phyloP scores from a whole-genome alignment of 1,284 basidiomycete species.

The Pterulicium gracile region DNA sequence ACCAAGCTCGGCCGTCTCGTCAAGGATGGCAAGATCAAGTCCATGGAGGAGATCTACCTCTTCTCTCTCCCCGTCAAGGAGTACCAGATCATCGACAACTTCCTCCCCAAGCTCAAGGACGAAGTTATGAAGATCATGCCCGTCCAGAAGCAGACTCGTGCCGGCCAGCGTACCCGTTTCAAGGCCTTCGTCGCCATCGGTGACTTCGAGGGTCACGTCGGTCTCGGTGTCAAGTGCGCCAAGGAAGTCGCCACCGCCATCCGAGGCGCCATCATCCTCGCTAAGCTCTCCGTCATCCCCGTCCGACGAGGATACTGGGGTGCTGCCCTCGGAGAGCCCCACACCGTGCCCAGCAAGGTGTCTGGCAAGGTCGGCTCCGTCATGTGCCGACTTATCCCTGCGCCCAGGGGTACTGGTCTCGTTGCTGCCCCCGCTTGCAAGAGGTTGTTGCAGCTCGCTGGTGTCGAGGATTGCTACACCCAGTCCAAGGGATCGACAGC shows the following conservation, averaged over 20 bases:
- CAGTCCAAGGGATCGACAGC: slow-evolving; percentile 97
- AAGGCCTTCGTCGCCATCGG: slow-evolving; percentile 99
- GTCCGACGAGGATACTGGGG: slow-evolving; percentile 99
- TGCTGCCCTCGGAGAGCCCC: slow-evolving; percentile 94
- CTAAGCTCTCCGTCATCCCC: slow-evolving; percentile 91
- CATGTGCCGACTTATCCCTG: slow-evolving; percentile 98
- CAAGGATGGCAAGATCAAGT: slow-evolving; percentile 99
- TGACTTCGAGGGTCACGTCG: slow-evolving; percentile 97
- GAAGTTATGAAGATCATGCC: slow-evolving; percentile 99
- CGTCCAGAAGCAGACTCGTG: slow-evolving; percentile 99
- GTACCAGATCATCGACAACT: slow-evolving; percentile 96
- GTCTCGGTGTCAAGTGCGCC: slow-evolving; percentile 99
- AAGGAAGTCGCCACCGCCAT: slow-evolving; percentile 99
- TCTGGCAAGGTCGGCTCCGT: slow-evolving; percentile 98
- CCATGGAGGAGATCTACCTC: slow-evolving; percentile 99
- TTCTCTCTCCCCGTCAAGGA: slow-evolving; percentile 99
- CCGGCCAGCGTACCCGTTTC: slow-evolving; percentile 99
- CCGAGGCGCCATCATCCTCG: slow-evolving; percentile 96
- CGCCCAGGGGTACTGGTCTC: slow-evolving; percentile 98
- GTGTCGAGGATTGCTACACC: slow-evolving; percentile 93
- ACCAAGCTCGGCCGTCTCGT: slow-evolving; percentile 99
- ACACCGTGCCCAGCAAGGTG: slow-evolving; percentile 98
- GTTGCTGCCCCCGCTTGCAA: slow-evolving; percentile 97
- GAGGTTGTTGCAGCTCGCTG: slow-evolving; percentile 94
- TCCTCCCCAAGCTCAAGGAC: slow-evolving; percentile 97